Base-by-base conservation (phyloP, 2,329 filamentous ascomycete species). In the Tolypocladium ovalisporum region DNA sequence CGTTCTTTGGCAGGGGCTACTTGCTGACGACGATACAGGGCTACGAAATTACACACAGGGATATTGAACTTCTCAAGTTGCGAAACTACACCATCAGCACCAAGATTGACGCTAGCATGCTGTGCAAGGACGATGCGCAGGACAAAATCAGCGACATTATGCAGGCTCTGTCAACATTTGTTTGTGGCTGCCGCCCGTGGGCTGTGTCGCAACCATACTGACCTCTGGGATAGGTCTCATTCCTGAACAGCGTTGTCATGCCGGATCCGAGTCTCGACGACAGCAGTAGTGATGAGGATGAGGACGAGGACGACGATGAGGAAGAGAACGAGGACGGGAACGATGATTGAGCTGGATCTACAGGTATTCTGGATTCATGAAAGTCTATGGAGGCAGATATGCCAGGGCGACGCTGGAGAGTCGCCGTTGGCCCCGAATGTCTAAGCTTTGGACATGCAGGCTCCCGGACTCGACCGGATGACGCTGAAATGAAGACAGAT, bases 31-130 rank as follows among this genome's bases (percentile, higher is more conserved):
- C 6, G n/a, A 2, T 1, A 7, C 34, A 93, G 87, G 90, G 88
- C 52, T 96, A 88, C 67, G 76, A 83, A 51, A 79, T 81, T 24
- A 85, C 89, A 58, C 89, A 96, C 68, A 76, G 81, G 47, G 88
- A 96, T 63, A 91, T 96, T 65, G 84, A 86, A 57, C 79, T 97
- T 55, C 77, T 96, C 57, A 88, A 90, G 64, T 78, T 97, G 66
- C 82, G 85, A 60, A 94, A 86, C 70, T 96, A 88, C 69, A 92
- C 88, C 0, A 73, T 95, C 27, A 80, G 83, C 40, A 84, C 78
- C 59, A 83, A 84, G 67, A 72, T 96, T 39, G 69, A 78, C 15
- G 90, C 92, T 64, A 71, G 78, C 12, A 76, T 89, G 53, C 77
- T 96, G 24, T 76, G 85, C 39, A 77, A 79, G 52, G 74, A 81